Evolutionary conservation across 495 filamentous ascomycete species (phyloP).

Genomic region (Talaromyces liani): DNA sequence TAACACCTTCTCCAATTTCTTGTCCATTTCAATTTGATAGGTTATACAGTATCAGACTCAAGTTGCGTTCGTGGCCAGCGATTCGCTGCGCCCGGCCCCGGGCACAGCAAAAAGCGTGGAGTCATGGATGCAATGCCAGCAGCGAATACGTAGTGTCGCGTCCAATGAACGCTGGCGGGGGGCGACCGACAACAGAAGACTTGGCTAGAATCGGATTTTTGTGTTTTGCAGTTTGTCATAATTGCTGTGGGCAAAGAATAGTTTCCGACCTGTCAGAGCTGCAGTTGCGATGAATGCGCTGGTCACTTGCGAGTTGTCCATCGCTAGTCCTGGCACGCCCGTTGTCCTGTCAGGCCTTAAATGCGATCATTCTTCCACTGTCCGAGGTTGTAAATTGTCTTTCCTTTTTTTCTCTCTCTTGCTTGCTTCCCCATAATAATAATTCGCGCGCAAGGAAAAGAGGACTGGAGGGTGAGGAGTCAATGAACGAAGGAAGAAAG

Average conservation of each 20-base stretch:
- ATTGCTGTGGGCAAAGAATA: background rate
- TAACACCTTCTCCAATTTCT: background rate
- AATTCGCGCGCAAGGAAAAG: background rate
- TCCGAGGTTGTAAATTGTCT: background rate
- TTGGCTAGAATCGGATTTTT: background rate
- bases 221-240: background rate
- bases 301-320: slow-evolving; percentile 11
- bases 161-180: background rate
- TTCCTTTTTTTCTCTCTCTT: background rate
- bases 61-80: background rate
- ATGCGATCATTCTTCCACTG: background rate
- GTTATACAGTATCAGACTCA: background rate
- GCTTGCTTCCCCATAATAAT: background rate
- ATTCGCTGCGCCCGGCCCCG: background rate
- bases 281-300: slow-evolving; percentile 10
- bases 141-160: background rate
- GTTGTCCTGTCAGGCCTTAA: background rate
- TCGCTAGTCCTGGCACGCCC: background rate
- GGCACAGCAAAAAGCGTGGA: background rate
- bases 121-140: background rate
- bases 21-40: background rate
- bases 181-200: background rate
- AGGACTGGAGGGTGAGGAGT: background rate
- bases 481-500: background rate
- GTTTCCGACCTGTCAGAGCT: slow-evolving; percentile 3